Evolutionary conservation across 495 filamentous ascomycete genomes (phyloP), one percentile per base, ranked within the genome.

Genomic region (Hyaloscypha finlandica): DNA sequence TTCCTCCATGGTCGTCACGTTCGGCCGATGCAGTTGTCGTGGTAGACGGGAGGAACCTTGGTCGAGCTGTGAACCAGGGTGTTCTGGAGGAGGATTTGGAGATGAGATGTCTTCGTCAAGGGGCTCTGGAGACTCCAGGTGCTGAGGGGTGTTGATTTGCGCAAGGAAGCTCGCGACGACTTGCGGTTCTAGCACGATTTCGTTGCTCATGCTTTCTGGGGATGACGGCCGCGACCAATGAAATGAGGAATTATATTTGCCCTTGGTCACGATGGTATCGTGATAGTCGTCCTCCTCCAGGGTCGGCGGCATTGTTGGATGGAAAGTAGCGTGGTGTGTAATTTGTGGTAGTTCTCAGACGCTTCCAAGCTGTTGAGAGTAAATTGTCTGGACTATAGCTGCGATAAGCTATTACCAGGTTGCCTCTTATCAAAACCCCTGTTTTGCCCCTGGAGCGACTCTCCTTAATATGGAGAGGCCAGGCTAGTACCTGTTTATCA

Each of bases 231-330:
- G 66, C 2, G 65, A 59, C 61, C 61, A 65, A 48, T 48, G 42
- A 19, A 25, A 25, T 1, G 25, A 25, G 25, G 35, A 37, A 16
- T 22, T 19, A 45, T 67, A 63, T 65, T 73, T 68, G 37, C 63
- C 56, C 59, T 69, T 73, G 53, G 73, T 69, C 33, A 68, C 67
- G 37, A 70, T 76, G 20, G 67, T 67, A 51, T 61, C 63, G 37
- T 68, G 61, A 58, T 53, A 62, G 29, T 68, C 61, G 42, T 48
- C 60, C 33, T 66, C 58, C 25, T 64, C 68, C 29, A 67, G 58
- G 8, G 37, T 53, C 16, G 69, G 64, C 48, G 68, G 66, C 71
- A 73, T 69, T 48, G 56, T 65, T 64, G 51, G 59, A 53, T 56
- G 57, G 25, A 55, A 61, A 62, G 55, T 35, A 42, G 45, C 59